Conservation (phyloP, 139 green algal species). For the Picocystis salinarum region DNA sequence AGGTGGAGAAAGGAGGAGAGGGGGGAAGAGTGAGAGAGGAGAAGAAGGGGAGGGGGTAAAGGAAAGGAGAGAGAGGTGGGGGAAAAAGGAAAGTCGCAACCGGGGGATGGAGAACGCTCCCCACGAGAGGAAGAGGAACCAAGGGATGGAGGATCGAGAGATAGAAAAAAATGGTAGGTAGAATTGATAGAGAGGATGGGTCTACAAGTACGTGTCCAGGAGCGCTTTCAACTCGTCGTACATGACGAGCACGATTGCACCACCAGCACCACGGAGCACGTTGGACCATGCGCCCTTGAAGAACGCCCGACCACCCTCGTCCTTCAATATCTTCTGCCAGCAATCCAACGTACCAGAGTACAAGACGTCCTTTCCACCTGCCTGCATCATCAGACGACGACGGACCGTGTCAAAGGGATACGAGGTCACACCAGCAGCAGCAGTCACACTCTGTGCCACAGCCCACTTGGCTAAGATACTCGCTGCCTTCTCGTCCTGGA, state of each 20-base stretch:
- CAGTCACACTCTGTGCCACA: conserved; percentile 66
- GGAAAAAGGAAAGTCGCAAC: too few relatives aligned
- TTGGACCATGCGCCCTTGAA: conserved; percentile 86
- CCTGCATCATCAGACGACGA: conserved; percentile 97
- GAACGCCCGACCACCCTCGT: conserved; percentile 84
- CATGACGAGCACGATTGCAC: conserved; percentile 49
- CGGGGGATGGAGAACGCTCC: too few relatives aligned
- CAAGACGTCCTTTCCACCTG: conserved; percentile 57
- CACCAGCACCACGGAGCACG: conserved; percentile 54
- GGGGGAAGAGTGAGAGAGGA: too few relatives aligned
- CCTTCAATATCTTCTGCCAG: conserved; percentile 69
- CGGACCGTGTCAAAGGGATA: conserved; percentile 99
- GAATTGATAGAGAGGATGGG: too few relatives aligned
- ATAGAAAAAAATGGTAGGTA: too few relatives aligned
- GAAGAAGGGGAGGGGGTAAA: too few relatives aligned
- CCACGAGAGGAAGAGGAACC: too few relatives aligned
- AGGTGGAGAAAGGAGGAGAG: too few relatives aligned
- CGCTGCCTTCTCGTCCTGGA: conserved; percentile 44
- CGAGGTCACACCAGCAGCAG: conserved; percentile 59
- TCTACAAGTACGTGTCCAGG: conserved; percentile 1
- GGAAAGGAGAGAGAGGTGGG: too few relatives aligned
- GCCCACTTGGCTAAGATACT: conserved; percentile 53
- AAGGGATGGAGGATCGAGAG: too few relatives aligned
- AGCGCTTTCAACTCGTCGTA: conserved; percentile 62
- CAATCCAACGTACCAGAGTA: conserved; percentile 84